Evolutionary conservation across 1,284 basidiomycete genomes (phyloP).

Genomic region (Singerocomus inundabilis): DNA sequence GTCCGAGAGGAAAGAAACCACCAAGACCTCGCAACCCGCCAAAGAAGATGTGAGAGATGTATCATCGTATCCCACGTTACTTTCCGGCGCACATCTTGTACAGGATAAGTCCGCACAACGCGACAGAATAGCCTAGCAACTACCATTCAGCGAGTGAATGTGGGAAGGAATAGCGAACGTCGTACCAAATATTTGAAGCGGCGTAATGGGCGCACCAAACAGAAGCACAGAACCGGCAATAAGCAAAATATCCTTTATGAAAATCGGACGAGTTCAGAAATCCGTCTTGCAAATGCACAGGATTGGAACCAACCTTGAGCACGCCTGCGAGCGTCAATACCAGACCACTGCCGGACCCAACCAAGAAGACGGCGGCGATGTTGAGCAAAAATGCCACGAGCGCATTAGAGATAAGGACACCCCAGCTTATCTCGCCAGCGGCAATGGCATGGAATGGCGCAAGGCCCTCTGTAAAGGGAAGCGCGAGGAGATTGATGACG

Average conservation of each 20-base stretch:
- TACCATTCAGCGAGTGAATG: slow-evolving; percentile 3
- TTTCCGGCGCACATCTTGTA: slow-evolving; percentile 81
- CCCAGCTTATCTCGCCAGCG: slow-evolving; percentile 56
- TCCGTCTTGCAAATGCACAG: background rate
- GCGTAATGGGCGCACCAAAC: slow-evolving; percentile 77
- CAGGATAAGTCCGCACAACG: slow-evolving; percentile 75
- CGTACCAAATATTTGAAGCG: slow-evolving; percentile 83
- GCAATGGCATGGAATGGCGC: slow-evolving; percentile 71
- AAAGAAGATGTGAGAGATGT: background rate
- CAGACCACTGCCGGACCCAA: slow-evolving; percentile 84
- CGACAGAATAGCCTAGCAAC: slow-evolving; percentile 70
- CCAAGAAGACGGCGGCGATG: slow-evolving; percentile 92
- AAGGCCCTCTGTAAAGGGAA: slow-evolving; percentile 90
- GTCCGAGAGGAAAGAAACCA: background rate
- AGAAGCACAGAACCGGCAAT: slow-evolving; percentile 87
- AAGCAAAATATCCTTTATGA: slow-evolving; percentile 84
- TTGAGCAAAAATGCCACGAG: slow-evolving; percentile 89
- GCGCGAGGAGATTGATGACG: slow-evolving; percentile 77
- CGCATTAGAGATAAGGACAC: slow-evolving; percentile 83
- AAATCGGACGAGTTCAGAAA: slow-evolving; percentile 1
- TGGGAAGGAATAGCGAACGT: slow-evolving; percentile 6
- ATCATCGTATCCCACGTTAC: no score
- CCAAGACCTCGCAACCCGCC: background rate
- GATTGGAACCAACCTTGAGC: slow-evolving; percentile 65
- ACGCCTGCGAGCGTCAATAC: slow-evolving; percentile 94